A percentile compares a stretch with the other conserved stretches of the same genome.
Evolutionary conservation across 2,329 filamentous ascomycete genomes (phyloP).

Genomic region (Simplicillium sp.): DNA sequence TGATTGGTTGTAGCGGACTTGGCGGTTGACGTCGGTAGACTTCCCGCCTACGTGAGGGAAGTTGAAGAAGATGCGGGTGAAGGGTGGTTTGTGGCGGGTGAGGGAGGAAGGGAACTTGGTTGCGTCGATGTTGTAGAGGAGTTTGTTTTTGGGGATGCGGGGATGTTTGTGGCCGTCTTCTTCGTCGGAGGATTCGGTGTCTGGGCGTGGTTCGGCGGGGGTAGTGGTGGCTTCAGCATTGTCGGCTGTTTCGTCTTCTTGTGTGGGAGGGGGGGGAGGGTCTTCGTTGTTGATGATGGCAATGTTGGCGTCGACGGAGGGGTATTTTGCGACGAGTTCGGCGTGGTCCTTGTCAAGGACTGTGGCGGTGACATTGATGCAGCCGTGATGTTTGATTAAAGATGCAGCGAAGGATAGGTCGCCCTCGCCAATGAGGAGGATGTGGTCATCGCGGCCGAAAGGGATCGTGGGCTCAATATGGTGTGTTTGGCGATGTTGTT

Average conservation of each 20-base stretch:
- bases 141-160: slow-evolving; percentile 17
- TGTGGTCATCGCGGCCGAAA: slow-evolving; percentile 55
- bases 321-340: slow-evolving; percentile 63
- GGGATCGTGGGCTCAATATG: slow-evolving; percentile 45
- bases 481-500: no score
- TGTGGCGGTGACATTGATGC: slow-evolving; percentile 58
- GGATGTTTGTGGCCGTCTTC: slow-evolving; percentile 8
- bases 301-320: slow-evolving; percentile 54
- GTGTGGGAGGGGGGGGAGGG: slow-evolving; percentile 2
- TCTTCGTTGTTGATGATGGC: slow-evolving; percentile 28
- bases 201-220: not conserved
- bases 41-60: slow-evolving; percentile 94
- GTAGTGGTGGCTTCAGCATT: not conserved
- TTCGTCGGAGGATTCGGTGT: slow-evolving; percentile 6
- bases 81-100: slow-evolving; percentile 27
- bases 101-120: slow-evolving; percentile 46
- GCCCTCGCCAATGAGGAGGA: slow-evolving; percentile 70
- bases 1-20: slow-evolving; percentile 86
- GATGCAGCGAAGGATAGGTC: slow-evolving; percentile 71
- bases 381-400: slow-evolving; percentile 56
- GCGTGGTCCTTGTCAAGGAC: slow-evolving; percentile 49
- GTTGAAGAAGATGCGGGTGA: slow-evolving; percentile 84
- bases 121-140: slow-evolving; percentile 59
- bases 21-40: slow-evolving; percentile 85
- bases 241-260: slow-evolving; percentile 23